Evolutionary conservation across 495 filamentous ascomycete genomes (phyloP).

Genomic region (Neurospora sp.): DNA sequence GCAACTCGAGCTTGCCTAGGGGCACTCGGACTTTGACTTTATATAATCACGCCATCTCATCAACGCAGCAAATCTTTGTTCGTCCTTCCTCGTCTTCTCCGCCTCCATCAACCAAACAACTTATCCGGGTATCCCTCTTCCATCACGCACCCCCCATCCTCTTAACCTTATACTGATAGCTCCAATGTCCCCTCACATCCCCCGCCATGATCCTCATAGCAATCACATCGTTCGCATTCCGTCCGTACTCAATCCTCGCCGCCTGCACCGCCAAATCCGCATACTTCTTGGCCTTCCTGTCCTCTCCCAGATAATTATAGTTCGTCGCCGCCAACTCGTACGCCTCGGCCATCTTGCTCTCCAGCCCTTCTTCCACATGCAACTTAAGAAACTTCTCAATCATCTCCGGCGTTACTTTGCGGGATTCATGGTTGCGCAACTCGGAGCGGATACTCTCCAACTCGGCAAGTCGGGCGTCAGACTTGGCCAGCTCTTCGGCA

Average conservation of each 20-base stretch:
- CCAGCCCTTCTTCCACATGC: constrained; percentile 18
- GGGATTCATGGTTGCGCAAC: constrained; percentile 21
- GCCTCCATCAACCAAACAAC: background rate
- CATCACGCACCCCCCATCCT: constrained; percentile 19
- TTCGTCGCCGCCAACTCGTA: constrained; percentile 31
- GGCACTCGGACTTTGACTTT: too few relatives aligned
- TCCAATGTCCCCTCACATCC: constrained; percentile 16
- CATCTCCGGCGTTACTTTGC: constrained; percentile 12
- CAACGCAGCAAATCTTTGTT: too few relatives aligned
- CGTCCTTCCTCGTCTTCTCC: background rate
- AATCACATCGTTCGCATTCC: constrained; percentile 13
- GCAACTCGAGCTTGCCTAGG: too few relatives aligned
- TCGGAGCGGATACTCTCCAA: constrained; percentile 14
- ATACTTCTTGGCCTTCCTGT: constrained; percentile 16
- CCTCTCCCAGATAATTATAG: constrained; percentile 25
- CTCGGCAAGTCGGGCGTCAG: constrained; percentile 16
- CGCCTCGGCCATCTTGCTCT: constrained; percentile 17
- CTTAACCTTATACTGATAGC: constrained; percentile 10
- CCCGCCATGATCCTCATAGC: constrained; percentile 12
- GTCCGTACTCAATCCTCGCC: constrained; percentile 18
- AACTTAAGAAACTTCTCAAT: constrained; percentile 22
- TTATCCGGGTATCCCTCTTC: background rate
- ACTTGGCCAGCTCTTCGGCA: constrained; percentile 3
- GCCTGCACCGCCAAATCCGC: constrained; percentile 20
- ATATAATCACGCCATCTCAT: background rate